Evolutionary conservation across 163 green algal genomes (phyloP).

Genomic region (Picocystis sp.): DNA sequence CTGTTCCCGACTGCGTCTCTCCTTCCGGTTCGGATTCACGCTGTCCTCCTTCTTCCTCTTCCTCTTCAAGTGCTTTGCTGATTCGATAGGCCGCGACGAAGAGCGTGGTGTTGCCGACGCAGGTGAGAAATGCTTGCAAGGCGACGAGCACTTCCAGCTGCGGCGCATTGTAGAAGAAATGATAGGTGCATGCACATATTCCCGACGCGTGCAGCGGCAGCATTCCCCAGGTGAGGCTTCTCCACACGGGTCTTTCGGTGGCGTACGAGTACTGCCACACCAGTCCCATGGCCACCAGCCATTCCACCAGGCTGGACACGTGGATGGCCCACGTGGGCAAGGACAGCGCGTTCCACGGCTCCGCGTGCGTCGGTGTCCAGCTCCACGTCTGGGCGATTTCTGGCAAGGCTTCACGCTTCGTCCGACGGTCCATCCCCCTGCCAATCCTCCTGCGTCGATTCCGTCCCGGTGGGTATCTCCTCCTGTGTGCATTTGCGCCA

Average conservation of each 20-base stretch:
- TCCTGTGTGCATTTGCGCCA: no score
- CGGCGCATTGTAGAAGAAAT: conserved; percentile 82
- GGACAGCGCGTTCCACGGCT: conserved; percentile 83
- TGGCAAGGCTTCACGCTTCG: no score
- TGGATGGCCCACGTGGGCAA: conserved; percentile 96
- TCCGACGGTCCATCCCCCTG: no score
- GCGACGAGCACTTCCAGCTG: conserved; percentile 35
- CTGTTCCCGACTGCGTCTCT: no score
- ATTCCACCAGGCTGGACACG: conserved; percentile 66
- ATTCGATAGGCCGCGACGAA: conserved; percentile 8
- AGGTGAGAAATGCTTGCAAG: conserved; percentile 13
- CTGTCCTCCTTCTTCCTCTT: conserved; percentile 9
- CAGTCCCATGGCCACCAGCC: conserved; percentile 57
- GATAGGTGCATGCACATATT: conserved; percentile 67
- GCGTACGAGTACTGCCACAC: conserved; percentile 73
- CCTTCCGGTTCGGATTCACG: background rate
- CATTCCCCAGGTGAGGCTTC: conserved; percentile 78
- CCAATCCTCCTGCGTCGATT: no score
- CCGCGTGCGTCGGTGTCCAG: conserved; percentile 7
- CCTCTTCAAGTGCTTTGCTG: conserved; percentile 21
- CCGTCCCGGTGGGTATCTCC: no score
- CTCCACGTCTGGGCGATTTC: no score
- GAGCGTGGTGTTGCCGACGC: conserved; percentile 56
- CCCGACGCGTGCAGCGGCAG: conserved; percentile 50
- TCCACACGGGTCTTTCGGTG: conserved; percentile 50